These are phyloP conservation scores for Pichia manshurica DNA, from an alignment of 805 yeast species.

Conservation along the genomic window DNA sequence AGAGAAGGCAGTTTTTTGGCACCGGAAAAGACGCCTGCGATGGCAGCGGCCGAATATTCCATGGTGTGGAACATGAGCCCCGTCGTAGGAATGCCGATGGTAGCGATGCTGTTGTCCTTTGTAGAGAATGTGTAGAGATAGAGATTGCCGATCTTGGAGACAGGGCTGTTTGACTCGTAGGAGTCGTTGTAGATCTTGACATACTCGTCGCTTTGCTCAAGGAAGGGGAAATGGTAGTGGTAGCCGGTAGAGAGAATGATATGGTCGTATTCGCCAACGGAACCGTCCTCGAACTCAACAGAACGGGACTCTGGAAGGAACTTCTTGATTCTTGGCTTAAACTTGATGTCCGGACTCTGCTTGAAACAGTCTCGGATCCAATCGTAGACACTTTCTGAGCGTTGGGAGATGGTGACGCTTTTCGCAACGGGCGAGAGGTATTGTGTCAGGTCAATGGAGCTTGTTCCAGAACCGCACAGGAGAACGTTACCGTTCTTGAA, in stretches of 20 bases:
- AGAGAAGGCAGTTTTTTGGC: slow-evolving; percentile 34
- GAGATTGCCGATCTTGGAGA: slow-evolving; percentile 20
- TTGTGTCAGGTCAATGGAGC: slow-evolving; percentile 40
- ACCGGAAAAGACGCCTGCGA: slow-evolving; percentile 53
- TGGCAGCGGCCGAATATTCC: slow-evolving; percentile 48
- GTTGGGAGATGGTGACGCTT: slow-evolving; percentile 15
- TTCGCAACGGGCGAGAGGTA: slow-evolving; percentile 24
- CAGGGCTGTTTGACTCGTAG: slow-evolving; percentile 6
- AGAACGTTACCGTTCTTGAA: slow-evolving; percentile 38
- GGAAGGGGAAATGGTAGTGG: slow-evolving; percentile 40
- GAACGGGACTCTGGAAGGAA: slow-evolving; percentile 14
- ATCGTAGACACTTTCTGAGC: slow-evolving; percentile 21
- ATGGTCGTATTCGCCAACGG: slow-evolving; percentile 31
- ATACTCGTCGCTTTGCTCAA: slow-evolving; percentile 13
- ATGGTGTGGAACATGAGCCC: slow-evolving; percentile 44
- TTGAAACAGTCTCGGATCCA: slow-evolving; percentile 17
- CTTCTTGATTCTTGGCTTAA: slow-evolving; percentile 19
- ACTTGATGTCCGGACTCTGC: slow-evolving; percentile 12
- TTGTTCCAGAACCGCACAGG: slow-evolving; percentile 39
- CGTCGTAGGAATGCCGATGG: slow-evolving; percentile 37
- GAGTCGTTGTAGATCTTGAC: slow-evolving; percentile 12
- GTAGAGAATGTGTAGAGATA: slow-evolving; percentile 34
- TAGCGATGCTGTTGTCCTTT: slow-evolving; percentile 39
- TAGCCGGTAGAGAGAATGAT: slow-evolving; percentile 49
- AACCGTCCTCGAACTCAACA: slow-evolving; percentile 31